These are phyloP conservation scores for Suillus hirtellus DNA, from an alignment of 768 basidiomycete genomes.

Conservation along the genomic window DNA sequence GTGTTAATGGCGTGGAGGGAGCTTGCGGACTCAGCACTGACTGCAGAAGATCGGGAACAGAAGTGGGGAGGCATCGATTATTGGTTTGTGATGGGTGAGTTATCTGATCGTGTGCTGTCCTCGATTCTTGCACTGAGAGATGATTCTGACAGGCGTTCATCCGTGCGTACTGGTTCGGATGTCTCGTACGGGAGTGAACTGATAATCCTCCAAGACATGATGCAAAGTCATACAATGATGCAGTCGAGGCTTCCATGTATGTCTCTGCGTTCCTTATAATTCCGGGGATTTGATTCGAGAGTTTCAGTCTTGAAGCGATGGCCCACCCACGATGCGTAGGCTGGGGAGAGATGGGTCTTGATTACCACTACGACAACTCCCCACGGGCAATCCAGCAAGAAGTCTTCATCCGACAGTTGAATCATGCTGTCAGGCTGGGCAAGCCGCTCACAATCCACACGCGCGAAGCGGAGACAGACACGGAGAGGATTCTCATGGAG, in stretches of 20 bases:
- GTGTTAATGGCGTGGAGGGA: slow-evolving; percentile 63
- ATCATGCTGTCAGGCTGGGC: slow-evolving; percentile 60
- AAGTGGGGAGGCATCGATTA: slow-evolving; percentile 74
- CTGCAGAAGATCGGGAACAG: slow-evolving; percentile 42
- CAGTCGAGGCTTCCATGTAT: slow-evolving; percentile 68
- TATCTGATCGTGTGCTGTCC: not conserved
- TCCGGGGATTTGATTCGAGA: not conserved
- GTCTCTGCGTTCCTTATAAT: slow-evolving; percentile 22
- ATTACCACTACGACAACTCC: slow-evolving; percentile 82
- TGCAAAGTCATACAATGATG: slow-evolving; percentile 66
- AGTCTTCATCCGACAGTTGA: slow-evolving; percentile 69
- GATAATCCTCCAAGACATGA: slow-evolving; percentile 53
- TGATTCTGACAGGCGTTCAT: slow-evolving; percentile 57
- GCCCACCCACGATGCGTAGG: slow-evolving; percentile 80
- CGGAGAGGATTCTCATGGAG: slow-evolving; percentile 74
- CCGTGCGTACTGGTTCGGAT: slow-evolving; percentile 47
- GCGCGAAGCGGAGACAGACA: slow-evolving; percentile 82
- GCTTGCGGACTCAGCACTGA: slow-evolving; percentile 69
- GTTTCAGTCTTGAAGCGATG: slow-evolving; percentile 67
- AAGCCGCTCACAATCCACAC: slow-evolving; percentile 89
- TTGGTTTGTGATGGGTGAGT: slow-evolving; percentile 80
- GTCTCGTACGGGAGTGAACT: not conserved
- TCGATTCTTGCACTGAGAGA: not conserved
- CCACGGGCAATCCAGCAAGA: slow-evolving; percentile 66
- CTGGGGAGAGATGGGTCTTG: slow-evolving; percentile 87